These are phyloP conservation scores for Cladosporium sp. DNA, from an alignment of 2,329 filamentous ascomycete species.

Conservation along the genomic window DNA sequence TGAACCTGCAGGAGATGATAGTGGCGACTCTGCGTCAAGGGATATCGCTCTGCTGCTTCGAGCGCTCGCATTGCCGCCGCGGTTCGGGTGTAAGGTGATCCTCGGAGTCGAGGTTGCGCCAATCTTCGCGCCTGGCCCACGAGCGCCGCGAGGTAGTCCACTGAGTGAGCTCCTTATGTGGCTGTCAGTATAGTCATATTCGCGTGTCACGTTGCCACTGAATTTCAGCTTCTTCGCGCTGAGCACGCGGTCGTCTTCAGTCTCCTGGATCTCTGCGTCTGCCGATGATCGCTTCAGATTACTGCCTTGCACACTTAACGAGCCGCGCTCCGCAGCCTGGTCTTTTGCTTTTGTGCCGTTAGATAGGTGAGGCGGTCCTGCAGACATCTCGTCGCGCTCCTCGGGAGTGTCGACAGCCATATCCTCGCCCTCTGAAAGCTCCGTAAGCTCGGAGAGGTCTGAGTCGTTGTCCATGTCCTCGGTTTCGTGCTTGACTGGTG, in stretches of 20 bases:
- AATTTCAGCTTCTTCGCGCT: constrained; percentile 38
- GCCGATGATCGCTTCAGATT: constrained; percentile 38
- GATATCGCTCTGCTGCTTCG: constrained; percentile 31
- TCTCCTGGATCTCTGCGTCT: constrained; percentile 34
- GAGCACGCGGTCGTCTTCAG: constrained; percentile 28
- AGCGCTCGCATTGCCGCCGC: constrained; percentile 24
- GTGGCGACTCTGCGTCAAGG: constrained; percentile 34
- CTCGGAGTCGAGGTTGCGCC: constrained; percentile 27
- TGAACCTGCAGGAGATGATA: constrained; percentile 35
- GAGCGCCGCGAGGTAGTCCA: neutral
- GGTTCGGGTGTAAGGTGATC: constrained; percentile 27
- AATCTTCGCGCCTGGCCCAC: constrained; percentile 21
- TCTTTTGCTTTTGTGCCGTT: constrained; percentile 30
- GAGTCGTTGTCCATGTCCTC: constrained; percentile 18
- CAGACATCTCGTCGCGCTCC: constrained; percentile 18
- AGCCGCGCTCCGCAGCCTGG: constrained; percentile 27
- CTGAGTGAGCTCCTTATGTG: constrained; percentile 27
- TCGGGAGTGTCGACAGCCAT: constrained; percentile 27
- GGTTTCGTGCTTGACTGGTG: constrained; percentile 28
- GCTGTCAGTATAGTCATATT: constrained; percentile 35
- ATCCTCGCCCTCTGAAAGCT: constrained; percentile 37
- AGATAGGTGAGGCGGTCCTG: constrained; percentile 16
- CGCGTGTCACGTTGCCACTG: constrained; percentile 30
- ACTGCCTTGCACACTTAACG: constrained; percentile 27
- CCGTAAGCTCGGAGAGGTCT: constrained; percentile 35